These are phyloP conservation scores for Magnolia sinica DNA, from an alignment of 164 flowering plant species.

Conservation along the genomic window DNA sequence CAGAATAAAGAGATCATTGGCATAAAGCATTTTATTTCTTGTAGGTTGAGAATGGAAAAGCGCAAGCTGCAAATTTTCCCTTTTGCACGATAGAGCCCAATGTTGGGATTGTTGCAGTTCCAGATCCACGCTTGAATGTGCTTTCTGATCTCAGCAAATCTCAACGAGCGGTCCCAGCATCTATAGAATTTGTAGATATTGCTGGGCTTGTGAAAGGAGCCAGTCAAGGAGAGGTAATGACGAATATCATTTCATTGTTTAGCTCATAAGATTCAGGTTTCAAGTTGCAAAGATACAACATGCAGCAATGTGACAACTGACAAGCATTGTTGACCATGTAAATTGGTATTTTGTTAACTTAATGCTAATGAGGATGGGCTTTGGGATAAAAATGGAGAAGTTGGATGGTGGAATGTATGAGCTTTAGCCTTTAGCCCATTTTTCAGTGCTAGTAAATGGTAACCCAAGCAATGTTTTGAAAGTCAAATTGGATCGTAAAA, in stretches of 20 bases:
- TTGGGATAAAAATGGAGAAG: too few relatives aligned
- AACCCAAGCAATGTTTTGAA: too few relatives aligned
- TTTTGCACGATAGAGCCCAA: constrained; percentile 99
- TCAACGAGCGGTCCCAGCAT: constrained; percentile 78
- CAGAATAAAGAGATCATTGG: not conserved
- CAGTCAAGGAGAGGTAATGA: constrained; percentile 92
- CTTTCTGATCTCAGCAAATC: constrained; percentile 91
- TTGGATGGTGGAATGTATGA: too few relatives aligned
- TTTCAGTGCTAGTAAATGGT: too few relatives aligned
- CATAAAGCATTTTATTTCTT: constrained; percentile 1
- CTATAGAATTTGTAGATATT: constrained; percentile 96
- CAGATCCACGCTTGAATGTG: constrained; percentile 77
- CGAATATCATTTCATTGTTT: not conserved
- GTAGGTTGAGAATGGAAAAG: constrained; percentile 98
- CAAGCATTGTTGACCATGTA: too few relatives aligned
- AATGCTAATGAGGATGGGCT: too few relatives aligned
- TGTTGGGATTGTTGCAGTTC: constrained; percentile 95
- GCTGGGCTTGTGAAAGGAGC: constrained; percentile 99
- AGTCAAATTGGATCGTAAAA: too few relatives aligned
- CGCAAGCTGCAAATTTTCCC: constrained; percentile 99
- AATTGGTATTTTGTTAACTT: too few relatives aligned
- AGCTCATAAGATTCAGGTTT: not conserved
- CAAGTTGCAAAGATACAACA: not conserved
- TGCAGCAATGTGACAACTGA: too few relatives aligned
- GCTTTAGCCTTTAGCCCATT: too few relatives aligned